A percentile compares a stretch with the other conserved stretches of the same genome.
Conservation (phyloP, 306 rosid genomes). For the Lathyrus aphaca region DNA sequence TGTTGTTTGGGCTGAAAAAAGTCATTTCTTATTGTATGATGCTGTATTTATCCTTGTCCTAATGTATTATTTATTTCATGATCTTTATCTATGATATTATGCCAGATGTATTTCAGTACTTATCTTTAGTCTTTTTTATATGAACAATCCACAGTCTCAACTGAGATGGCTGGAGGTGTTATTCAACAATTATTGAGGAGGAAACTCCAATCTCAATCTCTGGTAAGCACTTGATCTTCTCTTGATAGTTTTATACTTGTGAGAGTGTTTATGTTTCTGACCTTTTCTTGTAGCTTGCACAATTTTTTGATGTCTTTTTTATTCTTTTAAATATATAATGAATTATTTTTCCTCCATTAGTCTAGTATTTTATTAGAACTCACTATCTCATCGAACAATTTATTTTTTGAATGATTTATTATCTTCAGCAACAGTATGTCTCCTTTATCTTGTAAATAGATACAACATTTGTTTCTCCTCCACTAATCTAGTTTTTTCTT, state of each 20-base stretch:
- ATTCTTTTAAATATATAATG: background rate
- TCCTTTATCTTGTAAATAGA: background rate
- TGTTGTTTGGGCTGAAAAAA: background rate
- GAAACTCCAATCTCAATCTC: slow-evolving; percentile 62
- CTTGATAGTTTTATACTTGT: slow-evolving; percentile 19
- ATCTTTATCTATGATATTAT: background rate
- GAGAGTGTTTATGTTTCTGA: background rate
- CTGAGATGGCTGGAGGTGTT: slow-evolving; percentile 86
- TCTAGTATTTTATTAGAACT: background rate
- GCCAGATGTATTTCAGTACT: slow-evolving; percentile 9
- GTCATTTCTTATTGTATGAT: background rate
- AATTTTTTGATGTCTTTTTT: background rate
- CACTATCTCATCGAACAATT: background rate
- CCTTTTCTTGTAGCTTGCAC: background rate
- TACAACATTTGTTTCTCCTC: background rate
- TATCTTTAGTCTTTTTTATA: slow-evolving; percentile 13
- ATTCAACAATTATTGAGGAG: slow-evolving; percentile 73
- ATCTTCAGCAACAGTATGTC: background rate
- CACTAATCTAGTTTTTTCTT: background rate
- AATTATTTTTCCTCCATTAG: background rate
- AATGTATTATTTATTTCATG: background rate
- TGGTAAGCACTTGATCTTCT: slow-evolving; percentile 51
- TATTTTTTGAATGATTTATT: background rate
- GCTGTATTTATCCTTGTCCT: slow-evolving; percentile 15
- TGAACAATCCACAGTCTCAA: slow-evolving; percentile 45